Evolutionary conservation across 345 rosid genomes (phyloP), one percentile per base, ranked within the genome.

Genomic region (Rhodamnia rubescens): DNA sequence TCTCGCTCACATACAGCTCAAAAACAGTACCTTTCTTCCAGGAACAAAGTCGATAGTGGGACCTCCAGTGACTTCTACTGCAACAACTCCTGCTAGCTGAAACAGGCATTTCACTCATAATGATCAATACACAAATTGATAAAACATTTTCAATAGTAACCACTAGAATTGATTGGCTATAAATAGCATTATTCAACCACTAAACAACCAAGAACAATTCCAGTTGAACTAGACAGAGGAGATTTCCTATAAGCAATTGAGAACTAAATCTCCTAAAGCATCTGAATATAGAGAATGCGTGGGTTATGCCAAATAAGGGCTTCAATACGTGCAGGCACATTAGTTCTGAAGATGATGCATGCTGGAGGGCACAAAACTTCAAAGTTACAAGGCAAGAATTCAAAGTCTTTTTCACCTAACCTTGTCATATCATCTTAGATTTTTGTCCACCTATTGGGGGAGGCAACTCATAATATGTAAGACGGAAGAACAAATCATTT

Each of bases 71-170:
- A 95, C 91, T 91, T 97, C 99, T 27, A 95, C 98, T 55, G 99
- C 99, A 90, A 95, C 98, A 89, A 95, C 98, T 86, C 98, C 99
- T 4, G 98, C 98, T 89, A 97, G 95, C 98, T 95, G 91, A 90
- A 85, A 69, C 44, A 69, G 47, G 12, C 12, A 69, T 32, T 1
- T 69, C 4, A 1, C 44, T 69, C 24, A 18, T 69, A 15, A 69
- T 32, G 78, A 69, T 69, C 44, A 69, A 69, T 18, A 69, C 1
- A 1, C 44, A 69, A 29, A 69, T 69, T 16, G 44, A 69, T 32
- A 64, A 2, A 2, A 21, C 44, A 64, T 64, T 64, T 8, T 8
- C 18, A 0, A 32, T 69, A 32, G 78, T 69, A 69, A 69, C 78
- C 78, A 32, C 47, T 69, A 69, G 78, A 69, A 32, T 18, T 1